Conservation (phyloP, 495 filamentous ascomycete genomes). For the Talaromyces nanjingensis region DNA sequence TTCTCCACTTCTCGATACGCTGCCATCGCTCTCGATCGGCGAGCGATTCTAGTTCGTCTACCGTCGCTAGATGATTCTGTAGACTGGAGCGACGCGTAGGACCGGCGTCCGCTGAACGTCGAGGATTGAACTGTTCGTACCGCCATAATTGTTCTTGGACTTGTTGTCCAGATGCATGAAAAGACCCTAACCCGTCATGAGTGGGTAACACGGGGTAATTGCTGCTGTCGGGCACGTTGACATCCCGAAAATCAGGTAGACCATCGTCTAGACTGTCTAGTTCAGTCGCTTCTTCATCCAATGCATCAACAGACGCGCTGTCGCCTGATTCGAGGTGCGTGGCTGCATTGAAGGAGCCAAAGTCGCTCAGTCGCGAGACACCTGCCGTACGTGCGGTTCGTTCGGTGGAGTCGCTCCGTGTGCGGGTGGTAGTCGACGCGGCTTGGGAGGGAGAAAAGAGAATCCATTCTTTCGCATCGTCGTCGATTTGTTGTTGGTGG, state of each 20-base stretch:
- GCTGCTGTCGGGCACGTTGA: slow-evolving; percentile 71
- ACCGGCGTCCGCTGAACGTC: slow-evolving; percentile 33
- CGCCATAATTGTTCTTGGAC: slow-evolving; percentile 78
- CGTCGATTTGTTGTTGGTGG: slow-evolving; percentile 24
- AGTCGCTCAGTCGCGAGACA: slow-evolving; percentile 71
- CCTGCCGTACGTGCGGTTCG: slow-evolving; percentile 65
- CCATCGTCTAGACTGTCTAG: slow-evolving; percentile 45
- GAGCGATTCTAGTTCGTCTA: slow-evolving; percentile 38
- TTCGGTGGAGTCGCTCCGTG: slow-evolving; percentile 65
- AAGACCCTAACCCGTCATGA: slow-evolving; percentile 88
- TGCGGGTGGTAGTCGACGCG: slow-evolving; percentile 53
- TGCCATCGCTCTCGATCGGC: slow-evolving; percentile 59
- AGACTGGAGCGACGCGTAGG: slow-evolving; percentile 50
- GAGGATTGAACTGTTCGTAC: slow-evolving; percentile 75
- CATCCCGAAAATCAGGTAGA: slow-evolving; percentile 56
- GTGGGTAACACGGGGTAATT: slow-evolving; percentile 64
- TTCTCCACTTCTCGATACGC: slow-evolving; percentile 83
- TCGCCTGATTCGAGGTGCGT: slow-evolving; percentile 18
- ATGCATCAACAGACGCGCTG: slow-evolving; percentile 31
- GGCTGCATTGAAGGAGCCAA: slow-evolving; percentile 72
- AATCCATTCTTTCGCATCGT: slow-evolving; percentile 90
- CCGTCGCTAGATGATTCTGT: slow-evolving; percentile 56
- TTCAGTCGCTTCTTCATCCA: slow-evolving; percentile 40
- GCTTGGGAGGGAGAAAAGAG: slow-evolving; percentile 75
- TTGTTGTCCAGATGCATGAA: slow-evolving; percentile 47